Evolutionary conservation across 768 basidiomycete species (phyloP), one percentile per base, ranked within the genome.

Genomic region (Xanthoconium stramineum): DNA sequence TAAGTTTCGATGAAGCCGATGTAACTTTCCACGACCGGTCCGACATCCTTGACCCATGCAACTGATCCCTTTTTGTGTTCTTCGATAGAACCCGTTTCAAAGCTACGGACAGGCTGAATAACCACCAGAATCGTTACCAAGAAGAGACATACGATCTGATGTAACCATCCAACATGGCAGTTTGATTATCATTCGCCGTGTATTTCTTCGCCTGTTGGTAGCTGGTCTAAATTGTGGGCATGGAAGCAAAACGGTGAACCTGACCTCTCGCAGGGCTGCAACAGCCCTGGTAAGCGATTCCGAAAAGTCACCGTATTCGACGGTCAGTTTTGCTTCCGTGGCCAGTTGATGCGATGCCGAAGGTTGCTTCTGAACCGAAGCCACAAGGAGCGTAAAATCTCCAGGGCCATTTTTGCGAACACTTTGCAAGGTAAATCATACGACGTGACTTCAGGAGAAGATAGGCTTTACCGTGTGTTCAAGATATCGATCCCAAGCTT

Each of bases 1-100:
- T 91, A 91, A 1, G 87, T 91, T 77, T 91, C 89, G 39, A 91
- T 80, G 69, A 91, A 91, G 72, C 91, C 91, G 54, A 94, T 85
- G 69, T 94, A 93, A 32, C 84, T 88, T 71, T 94, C 92, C 17
- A 95, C 92, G 35, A 89, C 86, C 5, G 92, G 92, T 0, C 91
- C 88, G 20, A 90, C 74, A 66, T 95, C 92, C 71, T 88, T 86
- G 28, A 95, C 92, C 92, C 92, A 95, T 58, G 83, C 76, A 30
- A 73, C 80, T 0, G 89, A 91, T 0, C 81, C 92, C 43, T 86
- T 78, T 66, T 89, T 85, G 75, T 95, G 93, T 19, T 82, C 86
- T 58, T 85, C 79, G 47, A 94, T 84, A 10, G 87, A 89, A 11
- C 92, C 92, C 5, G 84, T 85, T 62, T 81, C 72, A 66, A 94